Percentiles rank a stretch among this genome's conserved stretches.
phyloP scores from a whole-genome alignment of 805 yeast genomes.

The Alloascoidea africana region DNA sequence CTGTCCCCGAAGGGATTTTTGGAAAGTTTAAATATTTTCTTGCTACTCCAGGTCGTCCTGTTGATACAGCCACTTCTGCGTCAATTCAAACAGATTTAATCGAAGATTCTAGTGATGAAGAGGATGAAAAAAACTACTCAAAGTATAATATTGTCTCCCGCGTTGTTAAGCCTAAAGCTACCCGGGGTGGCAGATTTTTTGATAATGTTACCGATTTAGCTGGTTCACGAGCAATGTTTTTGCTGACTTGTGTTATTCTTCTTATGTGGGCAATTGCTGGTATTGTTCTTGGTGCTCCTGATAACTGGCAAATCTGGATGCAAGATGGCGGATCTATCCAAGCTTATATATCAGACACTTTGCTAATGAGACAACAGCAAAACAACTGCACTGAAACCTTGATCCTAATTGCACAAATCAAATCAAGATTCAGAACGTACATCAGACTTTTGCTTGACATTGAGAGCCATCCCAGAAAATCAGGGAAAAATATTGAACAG shows the following conservation, averaged over 20 bases:
- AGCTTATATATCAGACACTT: slow-evolving; percentile 23
- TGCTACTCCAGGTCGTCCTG: too few species aligned
- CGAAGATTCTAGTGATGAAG: neutral
- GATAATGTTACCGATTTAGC: slow-evolving; percentile 12
- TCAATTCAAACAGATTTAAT: too few species aligned
- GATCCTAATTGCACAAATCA: slow-evolving; percentile 14
- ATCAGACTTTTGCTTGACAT: slow-evolving; percentile 7
- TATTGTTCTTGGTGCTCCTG: slow-evolving; percentile 15
- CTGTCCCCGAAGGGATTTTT: too few species aligned
- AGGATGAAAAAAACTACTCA: neutral
- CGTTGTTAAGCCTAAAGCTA: neutral
- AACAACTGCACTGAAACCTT: slow-evolving; percentile 16
- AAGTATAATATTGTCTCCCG: neutral
- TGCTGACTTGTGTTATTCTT: slow-evolving; percentile 14
- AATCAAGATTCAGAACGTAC: slow-evolving; percentile 16
- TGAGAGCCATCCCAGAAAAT: neutral
- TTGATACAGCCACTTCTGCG: too few species aligned
- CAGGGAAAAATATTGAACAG: neutral
- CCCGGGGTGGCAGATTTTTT: slow-evolving; percentile 2
- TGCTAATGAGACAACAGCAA: slow-evolving; percentile 24
- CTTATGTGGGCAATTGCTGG: slow-evolving; percentile 18
- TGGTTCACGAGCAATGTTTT: slow-evolving; percentile 15
- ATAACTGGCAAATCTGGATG: slow-evolving; percentile 25
- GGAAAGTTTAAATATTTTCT: too few species aligned
- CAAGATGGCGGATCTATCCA: slow-evolving; percentile 26